A percentile compares a stretch with the other conserved stretches of the same genome.
These are phyloP conservation scores for Rossbeevera mucosa DNA, from an alignment of 768 basidiomycete species.

Conservation along the genomic window DNA sequence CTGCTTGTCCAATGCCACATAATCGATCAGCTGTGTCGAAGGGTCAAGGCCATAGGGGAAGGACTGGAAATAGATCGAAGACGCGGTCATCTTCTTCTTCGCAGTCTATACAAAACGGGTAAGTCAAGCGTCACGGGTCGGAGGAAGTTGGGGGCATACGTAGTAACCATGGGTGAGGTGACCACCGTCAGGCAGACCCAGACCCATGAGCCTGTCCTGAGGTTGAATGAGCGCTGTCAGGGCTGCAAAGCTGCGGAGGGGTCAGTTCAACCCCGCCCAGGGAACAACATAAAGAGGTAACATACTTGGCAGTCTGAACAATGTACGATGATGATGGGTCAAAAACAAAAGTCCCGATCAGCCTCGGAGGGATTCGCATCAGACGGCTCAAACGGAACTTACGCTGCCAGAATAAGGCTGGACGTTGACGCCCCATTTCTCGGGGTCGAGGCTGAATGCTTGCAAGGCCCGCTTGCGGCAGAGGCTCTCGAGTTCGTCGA, in stretches of 20 bases:
- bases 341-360: constrained; percentile 16
- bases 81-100: constrained; percentile 99
- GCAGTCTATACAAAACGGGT: constrained; percentile 56
- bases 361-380: neutral
- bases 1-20: constrained; percentile 70
- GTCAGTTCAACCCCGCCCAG: constrained; percentile 10
- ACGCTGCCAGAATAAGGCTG: constrained; percentile 96
- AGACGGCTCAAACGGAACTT: constrained; percentile 38
- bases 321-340: neutral
- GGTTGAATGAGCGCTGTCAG: constrained; percentile 95
- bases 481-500: constrained; percentile 92
- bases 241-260: constrained; percentile 75
- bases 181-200: constrained; percentile 95
- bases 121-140: neutral
- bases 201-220: constrained; percentile 97
- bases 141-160: constrained; percentile 40
- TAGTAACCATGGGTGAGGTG: constrained; percentile 98
- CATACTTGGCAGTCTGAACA: constrained; percentile 83
- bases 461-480: constrained; percentile 93
- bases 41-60: constrained; percentile 87
- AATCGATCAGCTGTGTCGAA: constrained; percentile 86
- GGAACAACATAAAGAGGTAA: constrained; percentile 8
- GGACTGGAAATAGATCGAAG: constrained; percentile 99
- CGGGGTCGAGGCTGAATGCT: constrained; percentile 93
- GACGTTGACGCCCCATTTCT: constrained; percentile 97